Percentiles rank a stretch among this genome's conserved stretches.
Conservation (phyloP, 2,329 filamentous ascomycete species). For the Blumeria hordei region DNA sequence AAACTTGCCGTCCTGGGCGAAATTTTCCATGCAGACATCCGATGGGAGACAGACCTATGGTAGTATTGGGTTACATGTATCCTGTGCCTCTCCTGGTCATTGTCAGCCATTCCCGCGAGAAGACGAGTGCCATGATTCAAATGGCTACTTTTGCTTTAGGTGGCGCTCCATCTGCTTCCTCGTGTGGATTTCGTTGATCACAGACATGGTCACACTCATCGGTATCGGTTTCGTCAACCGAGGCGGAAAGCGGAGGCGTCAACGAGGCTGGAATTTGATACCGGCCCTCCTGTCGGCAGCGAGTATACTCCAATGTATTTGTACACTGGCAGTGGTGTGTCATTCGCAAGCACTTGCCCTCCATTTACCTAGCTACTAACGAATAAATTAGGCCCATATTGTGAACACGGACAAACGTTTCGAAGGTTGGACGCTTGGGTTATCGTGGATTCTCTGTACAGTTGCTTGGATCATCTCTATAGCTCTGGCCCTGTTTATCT, state of each 20-base stretch:
- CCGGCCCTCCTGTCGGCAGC: conserved; percentile 39
- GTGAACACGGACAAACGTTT: conserved; percentile 65
- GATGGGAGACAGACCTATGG: conserved; percentile 31
- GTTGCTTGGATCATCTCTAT: conserved; percentile 29
- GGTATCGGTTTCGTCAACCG: conserved; percentile 53
- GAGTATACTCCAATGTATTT: conserved; percentile 44
- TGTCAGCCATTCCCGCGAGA: conserved; percentile 44
- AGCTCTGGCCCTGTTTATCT: conserved; percentile 31
- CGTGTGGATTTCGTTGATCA: conserved; percentile 61
- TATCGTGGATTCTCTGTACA: conserved; percentile 50
- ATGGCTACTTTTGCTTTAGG: conserved; percentile 65
- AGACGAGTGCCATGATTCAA: conserved; percentile 30
- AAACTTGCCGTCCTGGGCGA: conserved; percentile 45
- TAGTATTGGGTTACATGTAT: conserved; percentile 54
- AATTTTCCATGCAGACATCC: conserved; percentile 28
- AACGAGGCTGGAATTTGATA: conserved; percentile 62
- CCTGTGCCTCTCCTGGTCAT: conserved; percentile 41
- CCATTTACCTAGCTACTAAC: conserved; percentile 2
- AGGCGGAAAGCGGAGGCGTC: conserved; percentile 58
- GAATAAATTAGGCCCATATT: conserved; percentile 41
- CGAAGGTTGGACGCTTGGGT: conserved; percentile 58
- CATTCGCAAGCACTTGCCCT: background rate
- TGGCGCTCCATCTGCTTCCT: conserved; percentile 79
- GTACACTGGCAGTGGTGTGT: conserved; percentile 65
- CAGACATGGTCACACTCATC: conserved; percentile 60